Base-by-base conservation (phyloP, 2,329 filamentous ascomycete genomes). In the Pseudofabraea citricarpa region DNA sequence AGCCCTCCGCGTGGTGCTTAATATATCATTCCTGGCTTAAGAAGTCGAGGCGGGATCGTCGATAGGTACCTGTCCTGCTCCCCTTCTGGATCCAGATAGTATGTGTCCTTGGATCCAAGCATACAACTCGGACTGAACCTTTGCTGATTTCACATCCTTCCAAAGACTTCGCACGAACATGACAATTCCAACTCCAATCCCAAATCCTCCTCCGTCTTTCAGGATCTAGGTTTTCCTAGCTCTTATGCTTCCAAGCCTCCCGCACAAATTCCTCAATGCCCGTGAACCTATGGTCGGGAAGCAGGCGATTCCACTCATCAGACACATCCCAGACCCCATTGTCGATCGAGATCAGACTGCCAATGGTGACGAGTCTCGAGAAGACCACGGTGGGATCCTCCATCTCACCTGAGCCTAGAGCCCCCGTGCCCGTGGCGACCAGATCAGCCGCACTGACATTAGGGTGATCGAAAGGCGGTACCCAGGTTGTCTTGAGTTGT, bases 231-330 rank as follows among this genome's bases (percentile, higher is more conserved):
- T 33, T 16, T 16, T 15, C 31, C 8, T 9, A 33, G 6, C 15
- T 16, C 31, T 16, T 33, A 9, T 9, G 8, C 24, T 13, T 13
- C 24, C 24, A 27, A 27, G 13, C 31, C 12, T 18, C 3, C 3
- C 31, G 13, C 31, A 53, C 26, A 37, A 46, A 49, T 36, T 61
- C 56, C 38, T 63, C 60, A 0, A 50, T 46, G 5, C 51, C 39
- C 13, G 51, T 59, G 13, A 66, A 64, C 40, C 57, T 43, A 39
- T 58, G 63, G 21, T 65, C 60, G 2, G 64, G 63, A 19, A 67
- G 43, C 43, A 67, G 36, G 19, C 43, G 41, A 44, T 68, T 68
- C 57, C 60, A 65, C 41, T 60, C 57, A 41, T 66, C 57, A 6
- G 58, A 56, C 3, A 63, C 58, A 15, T 45, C 48, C 51, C 54